Percentiles rank a stretch among this genome's conserved stretches.
phyloP scores from a whole-genome alignment of 148 eudicot genomes.

The Diospyros kaki region DNA sequence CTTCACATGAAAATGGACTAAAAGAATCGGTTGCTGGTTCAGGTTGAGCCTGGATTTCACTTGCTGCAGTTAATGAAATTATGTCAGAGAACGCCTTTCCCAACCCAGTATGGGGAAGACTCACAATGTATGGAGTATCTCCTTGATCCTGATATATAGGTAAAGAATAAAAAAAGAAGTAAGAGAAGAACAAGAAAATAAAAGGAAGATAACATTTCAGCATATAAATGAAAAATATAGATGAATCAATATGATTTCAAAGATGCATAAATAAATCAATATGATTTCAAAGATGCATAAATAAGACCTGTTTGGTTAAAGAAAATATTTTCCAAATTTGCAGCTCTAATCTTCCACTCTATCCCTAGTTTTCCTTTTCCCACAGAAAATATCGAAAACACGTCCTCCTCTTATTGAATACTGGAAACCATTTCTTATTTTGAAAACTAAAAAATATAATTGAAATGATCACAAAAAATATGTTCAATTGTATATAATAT shows the following conservation, averaged over 20 bases:
- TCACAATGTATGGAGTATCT: slow-evolving; percentile 37
- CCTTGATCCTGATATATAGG: slow-evolving; percentile 46
- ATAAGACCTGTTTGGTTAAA: neutral
- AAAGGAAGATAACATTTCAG: neutral
- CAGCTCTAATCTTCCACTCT: slow-evolving; percentile 10
- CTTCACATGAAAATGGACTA: slow-evolving; percentile 25
- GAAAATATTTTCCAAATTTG: neutral
- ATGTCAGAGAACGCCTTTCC: slow-evolving; percentile 82
- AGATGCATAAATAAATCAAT: slow-evolving; percentile 5
- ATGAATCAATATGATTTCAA: neutral
- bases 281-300: slow-evolving; percentile 4
- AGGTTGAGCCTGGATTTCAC: slow-evolving; percentile 34
- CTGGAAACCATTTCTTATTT: no score
- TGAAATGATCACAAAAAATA: no score
- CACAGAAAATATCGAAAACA: no score
- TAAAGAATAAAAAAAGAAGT: neutral
- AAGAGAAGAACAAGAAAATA: neutral
- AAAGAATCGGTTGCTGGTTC: slow-evolving; percentile 33
- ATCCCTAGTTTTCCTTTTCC: no score
- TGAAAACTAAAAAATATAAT: no score
- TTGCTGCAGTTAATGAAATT: slow-evolving; percentile 47
- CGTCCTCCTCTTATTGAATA: no score
- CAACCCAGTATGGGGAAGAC: slow-evolving; percentile 52
- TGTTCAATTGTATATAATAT: no score
- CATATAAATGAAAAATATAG: slow-evolving; percentile 3